Evolutionary conservation across 2,329 filamentous ascomycete species (phyloP).

Genomic region (Plenodomus lindquistii): DNA sequence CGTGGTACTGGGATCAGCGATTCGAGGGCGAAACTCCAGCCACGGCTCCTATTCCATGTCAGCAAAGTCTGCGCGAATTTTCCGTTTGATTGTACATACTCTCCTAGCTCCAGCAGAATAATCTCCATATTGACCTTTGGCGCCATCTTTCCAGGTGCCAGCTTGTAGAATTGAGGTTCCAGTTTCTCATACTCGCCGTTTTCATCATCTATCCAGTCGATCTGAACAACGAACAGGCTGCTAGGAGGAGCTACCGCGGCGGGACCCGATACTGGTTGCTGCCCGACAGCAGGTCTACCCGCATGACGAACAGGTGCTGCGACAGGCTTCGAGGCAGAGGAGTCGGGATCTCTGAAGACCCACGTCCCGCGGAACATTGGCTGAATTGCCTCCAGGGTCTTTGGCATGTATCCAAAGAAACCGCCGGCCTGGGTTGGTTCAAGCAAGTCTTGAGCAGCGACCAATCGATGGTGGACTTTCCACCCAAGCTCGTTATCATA

Average conservation of each 20-base stretch:
- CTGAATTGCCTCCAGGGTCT: constrained; percentile 16
- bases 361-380: constrained; percentile 34
- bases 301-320: constrained; percentile 8
- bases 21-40: constrained; percentile 37
- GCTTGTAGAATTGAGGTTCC: constrained; percentile 22
- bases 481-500: constrained; percentile 18
- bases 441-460: constrained; percentile 20
- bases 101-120: constrained; percentile 38
- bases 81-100: constrained; percentile 16
- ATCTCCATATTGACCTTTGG: constrained; percentile 34
- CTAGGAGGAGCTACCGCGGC: background rate
- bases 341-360: constrained; percentile 34
- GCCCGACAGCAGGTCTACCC: constrained; percentile 9
- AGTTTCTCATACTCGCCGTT: constrained; percentile 37
- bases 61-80: constrained; percentile 3
- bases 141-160: constrained; percentile 14
- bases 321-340: background rate
- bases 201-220: constrained; percentile 39
- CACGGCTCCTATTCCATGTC: constrained; percentile 21
- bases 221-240: constrained; percentile 27
- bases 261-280: background rate
- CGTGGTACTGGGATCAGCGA: constrained; percentile 23
- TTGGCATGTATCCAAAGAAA: constrained; percentile 22
- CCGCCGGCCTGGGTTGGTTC: constrained; percentile 25
- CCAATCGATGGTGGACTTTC: constrained; percentile 26